A percentile compares a stretch with the other conserved stretches of the same genome.
Conservation (phyloP, 1,284 basidiomycete genomes). For the Naganishia cerealis region DNA sequence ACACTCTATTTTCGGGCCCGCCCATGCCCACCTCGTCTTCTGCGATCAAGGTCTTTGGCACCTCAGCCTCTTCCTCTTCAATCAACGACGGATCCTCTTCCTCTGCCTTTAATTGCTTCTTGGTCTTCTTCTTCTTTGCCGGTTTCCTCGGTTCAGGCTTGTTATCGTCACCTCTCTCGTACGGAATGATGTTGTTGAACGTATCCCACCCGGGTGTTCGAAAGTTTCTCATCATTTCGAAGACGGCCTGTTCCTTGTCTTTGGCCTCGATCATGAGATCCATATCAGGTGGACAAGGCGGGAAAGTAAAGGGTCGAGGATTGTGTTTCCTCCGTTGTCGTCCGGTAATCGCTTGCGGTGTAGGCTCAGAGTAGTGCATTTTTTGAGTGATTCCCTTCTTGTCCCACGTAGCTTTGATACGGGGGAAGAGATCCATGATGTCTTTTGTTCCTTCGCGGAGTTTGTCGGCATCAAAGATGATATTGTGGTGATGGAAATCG, state of each 20-base stretch:
- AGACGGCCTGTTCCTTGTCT: conserved; percentile 75
- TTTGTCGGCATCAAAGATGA: conserved; percentile 51
- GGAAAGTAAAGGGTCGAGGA: conserved; percentile 36
- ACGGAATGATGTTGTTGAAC: conserved; percentile 34
- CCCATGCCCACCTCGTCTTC: conserved; percentile 35
- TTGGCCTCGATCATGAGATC: conserved; percentile 82
- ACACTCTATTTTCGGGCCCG: conserved; percentile 30
- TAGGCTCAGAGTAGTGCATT: conserved; percentile 76
- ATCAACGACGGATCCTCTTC: conserved; percentile 33
- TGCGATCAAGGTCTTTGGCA: conserved; percentile 24
- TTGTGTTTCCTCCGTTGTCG: conserved; percentile 35
- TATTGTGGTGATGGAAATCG: conserved; percentile 37
- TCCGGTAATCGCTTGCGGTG: conserved; percentile 34
- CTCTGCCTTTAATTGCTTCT: conserved; percentile 34
- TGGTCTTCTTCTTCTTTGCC: conserved; percentile 34
- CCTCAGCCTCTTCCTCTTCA: conserved; percentile 22
- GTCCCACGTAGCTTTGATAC: conserved; percentile 73
- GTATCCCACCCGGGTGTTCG: conserved; percentile 33
- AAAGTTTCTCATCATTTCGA: conserved; percentile 61
- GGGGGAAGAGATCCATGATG: conserved; percentile 62
- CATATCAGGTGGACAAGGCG: conserved; percentile 62
- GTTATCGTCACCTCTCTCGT: conserved; percentile 34
- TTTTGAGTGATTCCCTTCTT: conserved; percentile 76
- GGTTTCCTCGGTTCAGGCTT: conserved; percentile 32
- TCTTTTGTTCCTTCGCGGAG: conserved; percentile 44